Conservation (phyloP, 176 grass and related monocot species). For the Ensete glaucum region DNA sequence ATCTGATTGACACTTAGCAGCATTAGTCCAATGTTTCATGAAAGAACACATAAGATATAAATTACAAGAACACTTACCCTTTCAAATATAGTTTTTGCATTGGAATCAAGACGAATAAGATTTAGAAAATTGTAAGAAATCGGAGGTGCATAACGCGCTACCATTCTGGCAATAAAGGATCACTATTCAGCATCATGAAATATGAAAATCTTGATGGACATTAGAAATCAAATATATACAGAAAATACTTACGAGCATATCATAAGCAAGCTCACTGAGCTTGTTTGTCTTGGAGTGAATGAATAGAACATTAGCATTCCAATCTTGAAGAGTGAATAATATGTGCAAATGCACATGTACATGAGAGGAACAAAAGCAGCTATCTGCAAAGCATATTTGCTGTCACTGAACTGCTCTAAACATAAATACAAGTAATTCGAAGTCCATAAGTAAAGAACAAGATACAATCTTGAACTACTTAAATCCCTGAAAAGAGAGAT, state of each 20-base stretch:
- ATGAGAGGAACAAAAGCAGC: slow-evolving; percentile 90
- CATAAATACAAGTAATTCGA: not conserved
- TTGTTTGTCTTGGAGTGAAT: slow-evolving; percentile 88
- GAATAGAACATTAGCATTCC: slow-evolving; percentile 99
- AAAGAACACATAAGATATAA: slow-evolving; percentile 14
- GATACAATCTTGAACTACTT: not conserved
- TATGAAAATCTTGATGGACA: slow-evolving; percentile 19
- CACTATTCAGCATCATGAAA: slow-evolving; percentile 5
- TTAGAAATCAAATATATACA: slow-evolving; percentile 16
- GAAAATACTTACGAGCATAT: slow-evolving; percentile 92
- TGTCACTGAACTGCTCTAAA: not conserved
- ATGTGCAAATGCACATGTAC: slow-evolving; percentile 99
- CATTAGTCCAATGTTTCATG: not conserved
- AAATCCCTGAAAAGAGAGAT: no score
- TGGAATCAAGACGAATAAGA: slow-evolving; percentile 81
- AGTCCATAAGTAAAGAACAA: not conserved
- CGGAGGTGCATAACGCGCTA: slow-evolving; percentile 96
- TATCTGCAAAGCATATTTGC: slow-evolving; percentile 38
- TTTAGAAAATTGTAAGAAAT: slow-evolving; percentile 99
- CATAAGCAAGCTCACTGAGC: slow-evolving; percentile 96
- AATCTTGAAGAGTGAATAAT: slow-evolving; percentile 98
- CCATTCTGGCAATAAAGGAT: slow-evolving; percentile 73
- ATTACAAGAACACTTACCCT: slow-evolving; percentile 41
- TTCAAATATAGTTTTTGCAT: slow-evolving; percentile 95
- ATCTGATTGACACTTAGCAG: not conserved